phyloP scores from a whole-genome alignment of 768 basidiomycete genomes.

The Lactifluus echinatus region DNA sequence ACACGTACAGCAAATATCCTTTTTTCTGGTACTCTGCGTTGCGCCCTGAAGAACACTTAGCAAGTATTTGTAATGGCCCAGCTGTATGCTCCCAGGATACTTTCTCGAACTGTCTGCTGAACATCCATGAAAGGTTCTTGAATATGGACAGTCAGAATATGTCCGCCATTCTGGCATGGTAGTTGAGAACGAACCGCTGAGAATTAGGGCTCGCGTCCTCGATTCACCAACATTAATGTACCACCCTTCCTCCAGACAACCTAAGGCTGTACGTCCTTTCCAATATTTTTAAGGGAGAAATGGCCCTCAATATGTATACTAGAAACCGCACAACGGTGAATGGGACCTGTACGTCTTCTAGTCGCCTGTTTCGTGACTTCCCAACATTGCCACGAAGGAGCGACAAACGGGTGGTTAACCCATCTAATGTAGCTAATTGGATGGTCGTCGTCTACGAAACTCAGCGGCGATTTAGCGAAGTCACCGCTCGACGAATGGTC shows the following conservation, averaged over 20 bases:
- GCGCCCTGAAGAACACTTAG: constrained; percentile 48
- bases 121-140: constrained; percentile 37
- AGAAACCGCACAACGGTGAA: constrained; percentile 56
- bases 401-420: constrained; percentile 58
- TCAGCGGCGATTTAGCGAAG: constrained; percentile 45
- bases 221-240: constrained; percentile 59
- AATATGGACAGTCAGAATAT: constrained; percentile 39
- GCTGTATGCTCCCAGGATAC: constrained; percentile 28
- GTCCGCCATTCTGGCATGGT: constrained; percentile 60
- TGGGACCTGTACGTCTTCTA: constrained; percentile 67
- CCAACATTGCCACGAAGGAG: constrained; percentile 36
- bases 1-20: too few relatives aligned
- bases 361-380: background rate
- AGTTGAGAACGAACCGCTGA: constrained; percentile 46
- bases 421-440: constrained; percentile 48
- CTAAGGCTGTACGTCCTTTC: constrained; percentile 42
- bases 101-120: background rate
- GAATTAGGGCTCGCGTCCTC: constrained; percentile 53
- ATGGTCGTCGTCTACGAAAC: constrained; percentile 60
- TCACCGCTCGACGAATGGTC: constrained; percentile 45
- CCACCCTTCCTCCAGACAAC: constrained; percentile 45
- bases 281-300: background rate
- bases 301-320: background rate
- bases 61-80: constrained; percentile 45
- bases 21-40: constrained; percentile 61